Base-by-base conservation (phyloP, 75 land plant species). In the Pseudotsuga menziesii region DNA sequence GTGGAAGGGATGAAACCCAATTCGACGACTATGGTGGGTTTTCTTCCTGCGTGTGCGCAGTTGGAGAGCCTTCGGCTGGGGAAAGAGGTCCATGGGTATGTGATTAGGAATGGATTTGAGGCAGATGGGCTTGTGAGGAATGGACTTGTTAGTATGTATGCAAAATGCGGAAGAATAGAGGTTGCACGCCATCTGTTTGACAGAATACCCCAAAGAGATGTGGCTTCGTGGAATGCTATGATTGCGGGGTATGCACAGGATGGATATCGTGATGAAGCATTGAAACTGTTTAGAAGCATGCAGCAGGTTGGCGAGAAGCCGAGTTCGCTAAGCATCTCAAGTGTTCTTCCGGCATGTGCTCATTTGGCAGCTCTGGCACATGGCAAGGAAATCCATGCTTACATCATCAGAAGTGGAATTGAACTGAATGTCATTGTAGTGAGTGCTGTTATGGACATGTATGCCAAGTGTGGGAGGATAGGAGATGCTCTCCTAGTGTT, bases 191-290 rank as follows among this genome's bases (percentile, higher is more conserved):
- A 59, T 44, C 83, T 91, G 56, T 91, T 91, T 79, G 80, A 80
- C 14, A 79, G 76, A 74, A 84, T 88, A 79, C 76, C 80, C 5
- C 14, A 17, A 5, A 84, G 62, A 76, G 81, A 56, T 80, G 78
- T 83, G 5, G 89, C 87, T 58, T 82, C 89, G 15, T 91, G 89
- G 91, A 89, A 82, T 73, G 72, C 87, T 7, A 84, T 91, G 85
- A 89, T 84, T 19, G 66, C 87, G 54, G 89, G 80, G 4, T 89
- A 79, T 80, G 85, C 81, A 23, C 71, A 81, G 63, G 78, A 72
- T 83, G 92, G 85, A n/a, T 76, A 56, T 2, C 78, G 73, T 48
- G 61, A 85, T 73, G 75, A 80, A 71, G 89, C 93, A 15, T 61
- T 91, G 35, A 74, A 44, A 20, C 80, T 83, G 60, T 85, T 89